Base-by-base conservation (phyloP, 192 early-diverging fungal species). In the Umbelopsis sp. region DNA sequence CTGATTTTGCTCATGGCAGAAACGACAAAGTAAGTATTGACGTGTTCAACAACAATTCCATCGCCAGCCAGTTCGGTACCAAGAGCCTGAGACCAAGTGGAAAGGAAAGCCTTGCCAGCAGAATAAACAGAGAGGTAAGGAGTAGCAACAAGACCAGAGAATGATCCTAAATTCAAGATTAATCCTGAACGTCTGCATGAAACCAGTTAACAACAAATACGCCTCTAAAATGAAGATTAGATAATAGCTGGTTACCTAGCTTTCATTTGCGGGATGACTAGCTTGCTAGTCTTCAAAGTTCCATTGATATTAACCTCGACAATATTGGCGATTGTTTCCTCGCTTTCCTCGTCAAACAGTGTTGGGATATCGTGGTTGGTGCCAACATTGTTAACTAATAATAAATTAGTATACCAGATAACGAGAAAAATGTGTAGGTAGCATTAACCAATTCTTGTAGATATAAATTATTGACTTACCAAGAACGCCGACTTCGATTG, bases 1-100 rank as follows among this genome's bases (percentile, higher is more conserved):
- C 93, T 80, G 65, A 97, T 96, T 85, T 97, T 98, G 69, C 90
- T 91, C 97, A 99, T 98, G 56, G 88, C 86, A 12, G 97, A 93
- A 62, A 91, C 88, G 73, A 99, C 96, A 91, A 97, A 99, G 83
- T 94, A 98, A 25, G 95, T 95, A 77, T 96, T 97, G 72, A 97
- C 72, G 82, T 95, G 90, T 85, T 99, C 89, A 32, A 99, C 96
- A 25, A 91, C 81, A 25, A 99, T 86, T 47, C 90, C 90, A 25
- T 84, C 77, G 7, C 81, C 71, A 26, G 84, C 79, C 34, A 94
- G 75, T 78, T 99, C 97, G 25, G 88, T 83, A 24, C 90, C 95
- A 53, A 99, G 80, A 34, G 94, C 95, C 82, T 93, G 90, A 54
- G 92, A 95, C 89, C 93, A 98, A 73, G 83, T 91, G 53, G 88